Conservation (phyloP, 2,329 filamentous ascomycete species). For the Colletotrichum falcatum region DNA sequence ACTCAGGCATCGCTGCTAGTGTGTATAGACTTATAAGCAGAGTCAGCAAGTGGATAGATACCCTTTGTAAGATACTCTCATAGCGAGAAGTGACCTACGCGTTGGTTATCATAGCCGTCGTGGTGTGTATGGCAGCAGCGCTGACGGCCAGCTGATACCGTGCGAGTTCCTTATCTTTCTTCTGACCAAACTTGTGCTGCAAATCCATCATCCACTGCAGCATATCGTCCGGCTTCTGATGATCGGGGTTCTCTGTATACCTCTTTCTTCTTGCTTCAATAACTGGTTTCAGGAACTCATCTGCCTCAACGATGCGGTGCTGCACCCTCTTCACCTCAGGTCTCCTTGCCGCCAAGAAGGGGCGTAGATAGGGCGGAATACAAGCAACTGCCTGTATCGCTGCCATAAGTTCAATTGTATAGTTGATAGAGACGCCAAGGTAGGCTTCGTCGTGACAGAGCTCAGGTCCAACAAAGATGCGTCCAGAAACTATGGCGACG, state of each 20-base stretch:
- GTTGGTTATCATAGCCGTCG: slow-evolving; percentile 58
- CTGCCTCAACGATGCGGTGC: slow-evolving; percentile 48
- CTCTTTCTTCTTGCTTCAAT: slow-evolving; percentile 48
- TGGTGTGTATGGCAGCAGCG: slow-evolving; percentile 66
- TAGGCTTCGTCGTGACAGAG: slow-evolving; percentile 59
- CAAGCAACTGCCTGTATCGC: slow-evolving; percentile 46
- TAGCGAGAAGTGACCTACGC: slow-evolving; percentile 50
- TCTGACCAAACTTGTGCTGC: slow-evolving; percentile 49
- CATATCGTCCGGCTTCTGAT: slow-evolving; percentile 58
- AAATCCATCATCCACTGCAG: slow-evolving; percentile 60
- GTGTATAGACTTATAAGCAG: slow-evolving; percentile 59
- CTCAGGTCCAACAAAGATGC: slow-evolving; percentile 61
- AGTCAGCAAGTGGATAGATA: no score
- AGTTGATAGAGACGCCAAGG: slow-evolving; percentile 60
- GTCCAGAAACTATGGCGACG: slow-evolving; percentile 59
- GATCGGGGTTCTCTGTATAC: slow-evolving; percentile 16
- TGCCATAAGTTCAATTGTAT: slow-evolving; percentile 56
- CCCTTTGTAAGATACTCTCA: no score
- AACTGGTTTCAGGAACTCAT: slow-evolving; percentile 52
- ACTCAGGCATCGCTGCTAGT: slow-evolving; percentile 62
- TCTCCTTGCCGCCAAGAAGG: slow-evolving; percentile 48
- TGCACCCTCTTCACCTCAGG: slow-evolving; percentile 52
- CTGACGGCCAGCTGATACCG: slow-evolving; percentile 57
- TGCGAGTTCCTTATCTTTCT: slow-evolving; percentile 52
- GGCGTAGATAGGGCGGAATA: slow-evolving; percentile 50